Percentiles rank a stretch among this genome's conserved stretches.
These are phyloP conservation scores for Polysphondylium violaceum DNA, from an alignment of 78 protist species.

Conservation along the genomic window DNA sequence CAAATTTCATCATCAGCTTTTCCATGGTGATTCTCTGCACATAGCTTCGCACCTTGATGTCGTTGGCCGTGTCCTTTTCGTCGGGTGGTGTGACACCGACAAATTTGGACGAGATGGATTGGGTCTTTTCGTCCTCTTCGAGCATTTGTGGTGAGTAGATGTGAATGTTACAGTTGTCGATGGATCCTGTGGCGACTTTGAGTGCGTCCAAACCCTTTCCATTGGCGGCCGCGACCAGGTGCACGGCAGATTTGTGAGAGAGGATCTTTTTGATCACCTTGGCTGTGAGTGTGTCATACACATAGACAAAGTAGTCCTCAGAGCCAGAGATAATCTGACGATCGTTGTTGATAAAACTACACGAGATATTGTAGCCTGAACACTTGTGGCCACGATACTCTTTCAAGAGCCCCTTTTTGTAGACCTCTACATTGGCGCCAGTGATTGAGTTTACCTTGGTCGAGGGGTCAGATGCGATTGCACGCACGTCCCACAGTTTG, in stretches of 20 bases:
- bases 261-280: background rate
- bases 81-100: background rate
- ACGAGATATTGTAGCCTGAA: constrained; percentile 48
- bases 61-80: background rate
- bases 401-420: background rate
- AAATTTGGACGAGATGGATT: background rate
- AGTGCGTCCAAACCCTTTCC: background rate
- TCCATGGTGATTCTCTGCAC: constrained; percentile 25
- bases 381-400: constrained; percentile 59
- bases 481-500: constrained; percentile 56
- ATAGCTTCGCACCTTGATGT: background rate
- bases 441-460: background rate
- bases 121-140: constrained; percentile 1
- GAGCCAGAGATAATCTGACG: constrained; percentile 62
- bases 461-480: background rate
- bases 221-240: constrained; percentile 22
- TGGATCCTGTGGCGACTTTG: constrained; percentile 25
- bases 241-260: constrained; percentile 38
- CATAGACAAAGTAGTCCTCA: constrained; percentile 40
- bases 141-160: background rate
- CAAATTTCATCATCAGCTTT: constrained; percentile 38
- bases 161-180: constrained; percentile 42
- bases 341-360: constrained; percentile 61
- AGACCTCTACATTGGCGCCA: background rate
- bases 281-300: constrained; percentile 38